Percentiles rank a stretch among this genome's conserved stretches.
phyloP scores from a whole-genome alignment of 176 grass and related monocot genomes.

The Ensete ventricosum region DNA sequence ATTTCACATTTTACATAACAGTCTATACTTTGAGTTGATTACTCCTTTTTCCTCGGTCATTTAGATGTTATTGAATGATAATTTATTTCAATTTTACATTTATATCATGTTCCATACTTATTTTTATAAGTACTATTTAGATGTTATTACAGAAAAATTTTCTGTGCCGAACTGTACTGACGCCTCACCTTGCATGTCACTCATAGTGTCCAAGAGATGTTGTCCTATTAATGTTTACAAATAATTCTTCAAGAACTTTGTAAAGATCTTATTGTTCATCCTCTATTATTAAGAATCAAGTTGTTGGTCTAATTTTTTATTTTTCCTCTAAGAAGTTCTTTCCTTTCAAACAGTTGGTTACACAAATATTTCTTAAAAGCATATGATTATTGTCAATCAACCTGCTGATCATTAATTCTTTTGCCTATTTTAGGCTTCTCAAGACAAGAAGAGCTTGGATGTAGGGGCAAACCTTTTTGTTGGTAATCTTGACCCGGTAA shows the following conservation, averaged over 20 bases:
- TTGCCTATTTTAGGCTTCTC: constrained; percentile 69
- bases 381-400: neutral
- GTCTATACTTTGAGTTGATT: too few relatives aligned
- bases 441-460: constrained; percentile 98
- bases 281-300: too few relatives aligned
- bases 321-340: neutral
- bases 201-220: neutral
- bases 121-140: too few relatives aligned
- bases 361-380: too few relatives aligned
- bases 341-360: neutral
- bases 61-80: too few relatives aligned
- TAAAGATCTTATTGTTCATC: too few relatives aligned
- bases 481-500: constrained; percentile 95
- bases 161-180: neutral
- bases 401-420: neutral
- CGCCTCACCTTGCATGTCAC: neutral
- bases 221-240: neutral
- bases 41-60: too few relatives aligned
- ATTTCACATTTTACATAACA: too few relatives aligned
- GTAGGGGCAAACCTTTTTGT: constrained; percentile 99
- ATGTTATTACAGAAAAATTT: too few relatives aligned
- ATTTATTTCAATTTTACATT: too few relatives aligned
- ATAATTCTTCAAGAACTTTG: too few relatives aligned
- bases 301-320: neutral
- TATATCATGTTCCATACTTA: too few relatives aligned